A percentile compares a stretch with the other conserved stretches of the same genome.
Evolutionary conservation across 768 basidiomycete species (phyloP).

Genomic region (Dendrothele bispora): DNA sequence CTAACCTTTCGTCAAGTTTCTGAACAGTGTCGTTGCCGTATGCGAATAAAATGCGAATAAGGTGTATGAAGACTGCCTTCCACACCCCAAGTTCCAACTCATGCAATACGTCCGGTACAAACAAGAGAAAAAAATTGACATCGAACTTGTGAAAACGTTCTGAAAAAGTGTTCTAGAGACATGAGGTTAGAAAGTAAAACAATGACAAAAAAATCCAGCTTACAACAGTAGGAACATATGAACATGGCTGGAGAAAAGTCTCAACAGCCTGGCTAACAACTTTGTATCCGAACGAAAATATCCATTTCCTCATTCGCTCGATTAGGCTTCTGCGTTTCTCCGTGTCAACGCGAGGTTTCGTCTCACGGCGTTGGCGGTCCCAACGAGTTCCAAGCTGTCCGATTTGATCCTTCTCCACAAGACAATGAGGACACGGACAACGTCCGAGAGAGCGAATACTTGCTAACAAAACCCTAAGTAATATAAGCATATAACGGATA

Average conservation of each 20-base stretch:
- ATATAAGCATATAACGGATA: slow-evolving; percentile 5
- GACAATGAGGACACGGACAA: slow-evolving; percentile 29
- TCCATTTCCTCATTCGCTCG: too few relatives aligned
- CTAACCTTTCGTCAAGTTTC: slow-evolving; percentile 30
- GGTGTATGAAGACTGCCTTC: slow-evolving; percentile 36
- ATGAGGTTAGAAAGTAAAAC: background rate
- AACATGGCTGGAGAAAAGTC: slow-evolving; percentile 11
- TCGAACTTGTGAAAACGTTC: slow-evolving; percentile 10
- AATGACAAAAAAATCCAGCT: background rate
- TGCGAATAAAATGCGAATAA: slow-evolving; percentile 33
- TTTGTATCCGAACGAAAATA: too few relatives aligned
- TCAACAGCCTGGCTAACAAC: slow-evolving; percentile 10
- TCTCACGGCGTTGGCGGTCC: slow-evolving; percentile 4
- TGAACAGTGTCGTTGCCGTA: slow-evolving; percentile 19
- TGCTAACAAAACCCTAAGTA: slow-evolving; percentile 23
- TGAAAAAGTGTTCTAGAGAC: slow-evolving; percentile 26
- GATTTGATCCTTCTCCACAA: slow-evolving; percentile 18
- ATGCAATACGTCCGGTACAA: slow-evolving; percentile 36
- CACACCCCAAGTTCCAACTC: slow-evolving; percentile 42
- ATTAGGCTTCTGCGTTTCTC: too few relatives aligned
- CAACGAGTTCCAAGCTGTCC: slow-evolving; percentile 20
- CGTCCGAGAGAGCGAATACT: slow-evolving; percentile 20
- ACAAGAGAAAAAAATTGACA: slow-evolving; percentile 26
- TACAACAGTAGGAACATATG: slow-evolving; percentile 15
- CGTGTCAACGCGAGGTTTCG: too few relatives aligned